A percentile compares a stretch with the other conserved stretches of the same genome.
These are phyloP conservation scores for Ophiostoma ulmi DNA, from an alignment of 2,329 filamentous ascomycete genomes.

Conservation along the genomic window DNA sequence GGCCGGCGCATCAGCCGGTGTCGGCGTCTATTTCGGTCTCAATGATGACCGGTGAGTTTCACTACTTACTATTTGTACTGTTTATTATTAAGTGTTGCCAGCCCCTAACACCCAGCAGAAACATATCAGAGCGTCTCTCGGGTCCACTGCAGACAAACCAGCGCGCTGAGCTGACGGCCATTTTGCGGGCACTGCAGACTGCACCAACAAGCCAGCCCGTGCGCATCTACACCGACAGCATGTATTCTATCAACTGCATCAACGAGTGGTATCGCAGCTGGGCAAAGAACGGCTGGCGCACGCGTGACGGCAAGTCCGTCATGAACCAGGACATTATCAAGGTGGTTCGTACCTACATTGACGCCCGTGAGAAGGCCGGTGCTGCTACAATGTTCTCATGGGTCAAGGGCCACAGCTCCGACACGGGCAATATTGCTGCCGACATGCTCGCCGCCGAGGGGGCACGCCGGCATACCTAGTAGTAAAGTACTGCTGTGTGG, in stretches of 20 bases:
- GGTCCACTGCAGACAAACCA: slow-evolving; percentile 85
- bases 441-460: slow-evolving; percentile 70
- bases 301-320: slow-evolving; percentile 58
- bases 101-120: slow-evolving; percentile 36
- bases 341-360: slow-evolving; percentile 64
- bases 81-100: neutral
- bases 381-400: slow-evolving; percentile 69
- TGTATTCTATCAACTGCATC: slow-evolving; percentile 84
- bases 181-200: slow-evolving; percentile 75
- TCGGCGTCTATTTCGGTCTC: slow-evolving; percentile 60
- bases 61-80: neutral
- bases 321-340: slow-evolving; percentile 83
- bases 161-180: slow-evolving; percentile 87
- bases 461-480: slow-evolving; percentile 37
- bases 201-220: slow-evolving; percentile 63
- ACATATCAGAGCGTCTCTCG: slow-evolving; percentile 68
- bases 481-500: too few species aligned
- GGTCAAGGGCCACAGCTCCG: slow-evolving; percentile 78
- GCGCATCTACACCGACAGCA: slow-evolving; percentile 80
- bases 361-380: slow-evolving; percentile 57
- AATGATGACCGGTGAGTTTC: slow-evolving; percentile 48
- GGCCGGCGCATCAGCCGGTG: slow-evolving; percentile 50
- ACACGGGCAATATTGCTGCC: slow-evolving; percentile 72
- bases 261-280: slow-evolving; percentile 78
- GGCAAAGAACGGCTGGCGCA: slow-evolving; percentile 72